Conservation (phyloP, 2,329 filamentous ascomycete species). For the Venturia oleaginea region DNA sequence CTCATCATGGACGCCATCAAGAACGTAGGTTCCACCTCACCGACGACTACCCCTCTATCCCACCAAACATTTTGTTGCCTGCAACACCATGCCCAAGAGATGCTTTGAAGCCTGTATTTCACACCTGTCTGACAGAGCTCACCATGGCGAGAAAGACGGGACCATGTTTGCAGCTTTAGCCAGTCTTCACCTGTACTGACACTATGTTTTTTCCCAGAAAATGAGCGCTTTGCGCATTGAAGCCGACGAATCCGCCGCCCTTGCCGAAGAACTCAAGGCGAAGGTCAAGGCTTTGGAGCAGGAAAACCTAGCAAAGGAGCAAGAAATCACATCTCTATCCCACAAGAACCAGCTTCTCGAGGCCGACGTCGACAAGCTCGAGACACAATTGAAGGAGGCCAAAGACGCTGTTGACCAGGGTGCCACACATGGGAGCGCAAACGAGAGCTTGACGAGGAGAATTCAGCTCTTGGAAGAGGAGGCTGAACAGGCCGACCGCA, state of each 20-base stretch:
- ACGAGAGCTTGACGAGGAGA: constrained; percentile 84
- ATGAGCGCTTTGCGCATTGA: constrained; percentile 92
- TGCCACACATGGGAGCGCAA: constrained; percentile 74
- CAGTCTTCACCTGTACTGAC: neutral
- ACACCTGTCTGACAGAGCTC: neutral
- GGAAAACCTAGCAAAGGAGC: constrained; percentile 92
- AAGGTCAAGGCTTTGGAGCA: constrained; percentile 89
- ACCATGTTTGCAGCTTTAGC: neutral
- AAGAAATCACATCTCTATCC: constrained; percentile 91
- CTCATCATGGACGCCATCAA: constrained; percentile 35
- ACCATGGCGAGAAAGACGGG: neutral
- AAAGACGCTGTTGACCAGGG: constrained; percentile 82
- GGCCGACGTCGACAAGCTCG: constrained; percentile 84
- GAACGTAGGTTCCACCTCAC: constrained; percentile 24
- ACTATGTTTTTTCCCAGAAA: constrained; percentile 50
- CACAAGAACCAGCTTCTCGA: constrained; percentile 95
- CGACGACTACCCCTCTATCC: constrained; percentile 16
- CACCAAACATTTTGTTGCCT: constrained; percentile 13
- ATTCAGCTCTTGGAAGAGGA: constrained; percentile 96
- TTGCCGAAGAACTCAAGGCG: constrained; percentile 77
- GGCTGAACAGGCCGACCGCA: constrained; percentile 93
- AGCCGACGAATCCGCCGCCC: constrained; percentile 72
- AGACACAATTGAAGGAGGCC: constrained; percentile 70
- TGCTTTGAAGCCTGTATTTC: neutral
- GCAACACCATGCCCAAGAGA: neutral